Percentiles rank a stretch among this genome's conserved stretches.
Conservation (phyloP, 108 stramenopile species). For the Mayamaea pseudoterrestris region DNA sequence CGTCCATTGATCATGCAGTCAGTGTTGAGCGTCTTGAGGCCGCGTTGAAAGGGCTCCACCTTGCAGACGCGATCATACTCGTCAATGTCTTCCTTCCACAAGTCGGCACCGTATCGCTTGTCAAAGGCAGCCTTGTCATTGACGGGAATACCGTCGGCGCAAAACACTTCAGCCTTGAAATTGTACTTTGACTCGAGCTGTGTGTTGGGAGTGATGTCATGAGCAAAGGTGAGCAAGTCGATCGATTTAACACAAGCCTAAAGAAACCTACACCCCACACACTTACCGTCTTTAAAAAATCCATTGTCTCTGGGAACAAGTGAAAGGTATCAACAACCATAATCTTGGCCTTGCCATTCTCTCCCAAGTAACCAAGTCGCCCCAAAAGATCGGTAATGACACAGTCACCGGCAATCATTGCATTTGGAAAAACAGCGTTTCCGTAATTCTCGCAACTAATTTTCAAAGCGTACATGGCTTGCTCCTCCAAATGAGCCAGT, state of each 20-base stretch:
- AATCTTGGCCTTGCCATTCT: constrained; percentile 62
- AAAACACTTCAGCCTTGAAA: constrained; percentile 92
- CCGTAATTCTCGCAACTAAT: constrained; percentile 83
- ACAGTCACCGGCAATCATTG: constrained; percentile 84
- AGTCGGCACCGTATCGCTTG: constrained; percentile 84
- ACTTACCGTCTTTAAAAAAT: constrained; percentile 61
- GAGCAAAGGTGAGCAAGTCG: no score
- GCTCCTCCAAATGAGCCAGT: constrained; percentile 80
- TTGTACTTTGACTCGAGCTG: constrained; percentile 81
- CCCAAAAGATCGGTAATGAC: constrained; percentile 80
- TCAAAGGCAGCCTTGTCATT: constrained; percentile 84
- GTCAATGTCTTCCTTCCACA: constrained; percentile 96
- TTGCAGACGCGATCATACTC: constrained; percentile 93
- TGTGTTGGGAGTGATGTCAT: no score
- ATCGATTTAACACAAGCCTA: no score
- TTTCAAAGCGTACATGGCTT: constrained; percentile 83
- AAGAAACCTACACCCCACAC: no score
- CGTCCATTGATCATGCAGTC: constrained; percentile 98
- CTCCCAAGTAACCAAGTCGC: constrained; percentile 76
- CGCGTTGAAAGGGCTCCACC: constrained; percentile 96
- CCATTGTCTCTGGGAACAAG: constrained; percentile 93
- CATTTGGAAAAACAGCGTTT: constrained; percentile 69
- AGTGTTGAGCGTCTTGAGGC: constrained; percentile 86
- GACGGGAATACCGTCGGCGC: constrained; percentile 77
- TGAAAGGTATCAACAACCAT: constrained; percentile 95